Conservation (phyloP, 31 red algal genomes). For the Asparagopsis taxiformis region DNA sequence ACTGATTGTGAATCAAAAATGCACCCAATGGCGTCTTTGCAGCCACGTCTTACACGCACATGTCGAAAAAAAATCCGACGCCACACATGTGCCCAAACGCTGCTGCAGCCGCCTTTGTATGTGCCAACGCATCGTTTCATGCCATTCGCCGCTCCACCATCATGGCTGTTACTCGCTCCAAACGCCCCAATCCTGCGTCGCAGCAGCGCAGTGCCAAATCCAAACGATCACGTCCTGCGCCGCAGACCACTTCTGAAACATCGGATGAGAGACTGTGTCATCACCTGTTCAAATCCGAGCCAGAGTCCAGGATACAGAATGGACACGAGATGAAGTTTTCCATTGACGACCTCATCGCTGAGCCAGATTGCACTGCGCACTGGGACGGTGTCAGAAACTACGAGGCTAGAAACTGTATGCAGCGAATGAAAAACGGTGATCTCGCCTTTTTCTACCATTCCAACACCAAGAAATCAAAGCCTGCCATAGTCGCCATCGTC, state of each 20-base stretch:
- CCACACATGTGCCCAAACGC: no score
- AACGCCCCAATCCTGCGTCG: no score
- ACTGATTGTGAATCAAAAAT: no score
- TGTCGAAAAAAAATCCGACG: no score
- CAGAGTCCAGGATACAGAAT: conserved; percentile 40
- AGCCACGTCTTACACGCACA: no score
- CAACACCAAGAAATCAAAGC: conserved; percentile 59
- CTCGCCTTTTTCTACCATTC: conserved; percentile 95
- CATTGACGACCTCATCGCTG: conserved; percentile 65
- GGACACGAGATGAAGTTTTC: conserved; percentile 82
- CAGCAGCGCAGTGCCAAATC: no score
- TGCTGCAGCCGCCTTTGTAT: no score
- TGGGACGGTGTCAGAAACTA: conserved; percentile 97
- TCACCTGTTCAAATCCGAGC: conserved; percentile 56
- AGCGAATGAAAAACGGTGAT: conserved; percentile 62
- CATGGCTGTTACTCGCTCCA: conserved; percentile 8
- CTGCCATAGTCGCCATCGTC: conserved; percentile 74
- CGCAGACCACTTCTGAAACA: no score
- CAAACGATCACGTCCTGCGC: no score
- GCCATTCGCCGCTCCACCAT: not conserved
- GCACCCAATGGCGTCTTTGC: no score
- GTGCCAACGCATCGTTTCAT: no score
- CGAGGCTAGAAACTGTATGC: conserved; percentile 77
- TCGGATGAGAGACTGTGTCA: no score
- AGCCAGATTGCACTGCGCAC: conserved; percentile 40